phyloP scores from a whole-genome alignment of 306 rosid species.

The Vigna unguiculata region DNA sequence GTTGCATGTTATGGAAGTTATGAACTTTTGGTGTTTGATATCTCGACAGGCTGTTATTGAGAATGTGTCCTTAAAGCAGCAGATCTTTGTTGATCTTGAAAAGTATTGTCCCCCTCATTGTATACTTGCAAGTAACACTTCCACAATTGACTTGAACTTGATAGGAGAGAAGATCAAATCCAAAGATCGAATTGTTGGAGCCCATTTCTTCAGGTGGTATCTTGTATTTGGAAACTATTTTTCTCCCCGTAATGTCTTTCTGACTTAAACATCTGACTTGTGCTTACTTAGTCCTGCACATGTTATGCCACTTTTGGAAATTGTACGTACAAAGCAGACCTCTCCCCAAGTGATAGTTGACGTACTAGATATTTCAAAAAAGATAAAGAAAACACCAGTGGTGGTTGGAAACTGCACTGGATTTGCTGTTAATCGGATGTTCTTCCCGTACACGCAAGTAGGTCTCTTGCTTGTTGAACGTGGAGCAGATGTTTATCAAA shows the following conservation, averaged over 20 bases:
- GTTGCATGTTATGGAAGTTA: slow-evolving; percentile 36
- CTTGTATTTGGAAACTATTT: background rate
- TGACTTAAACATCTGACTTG: slow-evolving; percentile 36
- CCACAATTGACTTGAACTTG: slow-evolving; percentile 94
- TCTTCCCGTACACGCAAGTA: slow-evolving; percentile 93
- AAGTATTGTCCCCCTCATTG: slow-evolving; percentile 88
- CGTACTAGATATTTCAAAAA: slow-evolving; percentile 81
- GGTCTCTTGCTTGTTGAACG: slow-evolving; percentile 81
- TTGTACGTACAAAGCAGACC: slow-evolving; percentile 83
- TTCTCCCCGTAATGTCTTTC: background rate
- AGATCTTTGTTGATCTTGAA: slow-evolving; percentile 91
- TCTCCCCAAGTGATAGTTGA: slow-evolving; percentile 90
- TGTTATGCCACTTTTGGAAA: slow-evolving; percentile 96
- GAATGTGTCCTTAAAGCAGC: slow-evolving; percentile 88
- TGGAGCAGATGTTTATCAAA: slow-evolving; percentile 85
- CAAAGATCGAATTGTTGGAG: slow-evolving; percentile 86
- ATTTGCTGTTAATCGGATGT: slow-evolving; percentile 94
- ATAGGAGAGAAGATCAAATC: slow-evolving; percentile 85
- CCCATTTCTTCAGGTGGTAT: slow-evolving; percentile 93
- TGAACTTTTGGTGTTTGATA: slow-evolving; percentile 45
- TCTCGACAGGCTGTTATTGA: slow-evolving; percentile 90
- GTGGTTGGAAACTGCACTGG: slow-evolving; percentile 99
- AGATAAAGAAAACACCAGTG: slow-evolving; percentile 90
- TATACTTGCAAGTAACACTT: slow-evolving; percentile 94
- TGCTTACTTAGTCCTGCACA: slow-evolving; percentile 89